phyloP scores from a whole-genome alignment of 225 moss, liverwort and hornwort genomes.

The Bryoerythrophyllum caledonicum region DNA sequence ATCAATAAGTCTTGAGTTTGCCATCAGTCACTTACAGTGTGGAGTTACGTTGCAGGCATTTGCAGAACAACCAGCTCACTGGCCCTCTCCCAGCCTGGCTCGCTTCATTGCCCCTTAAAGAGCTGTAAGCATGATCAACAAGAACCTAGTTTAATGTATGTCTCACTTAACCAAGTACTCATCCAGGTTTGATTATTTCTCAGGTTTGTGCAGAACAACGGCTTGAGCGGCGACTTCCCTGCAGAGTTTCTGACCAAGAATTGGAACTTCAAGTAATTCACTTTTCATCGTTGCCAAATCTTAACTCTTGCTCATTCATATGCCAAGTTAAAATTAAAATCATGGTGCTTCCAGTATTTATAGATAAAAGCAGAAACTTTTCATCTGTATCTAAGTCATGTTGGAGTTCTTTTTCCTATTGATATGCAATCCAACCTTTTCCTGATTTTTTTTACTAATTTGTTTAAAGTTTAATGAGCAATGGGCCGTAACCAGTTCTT shows the following conservation, averaged over 20 bases:
- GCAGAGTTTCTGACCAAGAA: background rate
- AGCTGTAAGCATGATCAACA: slow-evolving; percentile 18
- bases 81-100: slow-evolving; percentile 29
- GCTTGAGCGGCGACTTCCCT: slow-evolving; percentile 14
- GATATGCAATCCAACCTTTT: no score
- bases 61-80: slow-evolving; percentile 22
- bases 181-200: background rate
- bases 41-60: slow-evolving; percentile 12
- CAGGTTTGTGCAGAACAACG: slow-evolving; percentile 29
- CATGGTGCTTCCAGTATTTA: no score
- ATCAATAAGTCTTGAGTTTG: no score
- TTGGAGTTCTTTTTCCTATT: no score
- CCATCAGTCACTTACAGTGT: slow-evolving; percentile 16
- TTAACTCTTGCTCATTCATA: no score
- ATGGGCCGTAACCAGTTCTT: no score
- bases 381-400: no score
- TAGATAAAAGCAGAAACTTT: no score
- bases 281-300: no score
- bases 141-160: background rate
- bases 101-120: slow-evolving; percentile 27
- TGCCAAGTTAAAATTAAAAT: no score
- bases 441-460: no score
- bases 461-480: no score
- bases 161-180: background rate
- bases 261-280: slow-evolving; percentile 23